These are phyloP conservation scores for Fusarium zealandicum DNA, from an alignment of 2,329 filamentous ascomycete species.

Conservation along the genomic window DNA sequence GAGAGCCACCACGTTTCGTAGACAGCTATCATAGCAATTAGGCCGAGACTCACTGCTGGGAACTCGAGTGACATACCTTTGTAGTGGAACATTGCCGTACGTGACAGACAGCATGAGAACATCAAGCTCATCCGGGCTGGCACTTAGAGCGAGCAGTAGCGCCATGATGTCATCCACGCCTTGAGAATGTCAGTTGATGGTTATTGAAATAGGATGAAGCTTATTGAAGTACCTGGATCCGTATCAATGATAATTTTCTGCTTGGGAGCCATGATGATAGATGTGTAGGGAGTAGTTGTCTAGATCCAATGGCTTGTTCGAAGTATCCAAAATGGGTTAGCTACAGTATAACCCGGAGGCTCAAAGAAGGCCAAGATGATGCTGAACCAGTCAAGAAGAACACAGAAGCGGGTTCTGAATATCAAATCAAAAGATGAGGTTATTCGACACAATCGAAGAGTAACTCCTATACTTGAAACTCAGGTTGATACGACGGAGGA, in stretches of 20 bases:
- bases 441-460: not conserved
- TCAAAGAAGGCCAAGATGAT: not conserved
- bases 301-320: not conserved
- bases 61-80: constrained; percentile 63
- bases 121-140: constrained; percentile 83
- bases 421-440: too few relatives aligned
- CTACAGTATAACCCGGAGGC: not conserved
- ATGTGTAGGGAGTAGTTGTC: not conserved
- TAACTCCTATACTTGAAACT: constrained; percentile 2
- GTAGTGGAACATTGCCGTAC: constrained; percentile 90
- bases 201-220: too few relatives aligned
- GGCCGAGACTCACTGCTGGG: not conserved
- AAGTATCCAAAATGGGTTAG: not conserved
- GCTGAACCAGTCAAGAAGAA: too few relatives aligned
- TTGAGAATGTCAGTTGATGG: constrained; percentile 20
- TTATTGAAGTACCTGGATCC: constrained; percentile 71
- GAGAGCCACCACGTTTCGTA: constrained; percentile 86
- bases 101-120: constrained; percentile 86
- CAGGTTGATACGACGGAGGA: constrained; percentile 9
- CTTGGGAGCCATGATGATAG: constrained; percentile 63
- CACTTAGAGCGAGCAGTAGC: constrained; percentile 84
- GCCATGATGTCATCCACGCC: constrained; percentile 93
- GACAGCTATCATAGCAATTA: constrained; percentile 63
- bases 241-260: constrained; percentile 94
- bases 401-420: too few relatives aligned